Evolutionary conservation across 2,329 filamentous ascomycete species (phyloP), one percentile per base, ranked within the genome.

Genomic region (Aspergillus sojae): DNA sequence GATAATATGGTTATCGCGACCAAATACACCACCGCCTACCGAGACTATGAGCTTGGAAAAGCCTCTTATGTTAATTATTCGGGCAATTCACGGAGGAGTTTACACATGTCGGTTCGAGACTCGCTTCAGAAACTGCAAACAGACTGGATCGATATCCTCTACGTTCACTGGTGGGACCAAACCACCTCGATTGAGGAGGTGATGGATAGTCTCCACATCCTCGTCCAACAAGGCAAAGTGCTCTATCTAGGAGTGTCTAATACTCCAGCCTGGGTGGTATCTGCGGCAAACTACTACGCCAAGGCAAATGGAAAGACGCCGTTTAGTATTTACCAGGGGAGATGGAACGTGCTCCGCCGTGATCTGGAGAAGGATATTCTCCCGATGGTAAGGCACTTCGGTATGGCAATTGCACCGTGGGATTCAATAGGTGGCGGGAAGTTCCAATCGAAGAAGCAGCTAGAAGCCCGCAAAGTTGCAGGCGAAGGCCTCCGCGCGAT

Each of bases 1-100:
- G 89, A 91, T 66, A 81, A 90, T 72, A 85, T 92, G 75, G 88
- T 92, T 16, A 80, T 92, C 59, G 88, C 89, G 1, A 91, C 89
- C 61, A 92, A 92, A 73, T 91, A 83, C 74, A 87, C 86, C 4
- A 58, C 55, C 9, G 46, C 58, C n/a, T 62, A 62, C 1, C 88
- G 85, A 26, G 12, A 23, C 11, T 61, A 91, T 66, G 81, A 90
- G 71, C 85, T 92, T 76, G 60, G 60, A 48, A 62, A 62, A 12
- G 60, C 66, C 75, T 36, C 14, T 16, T 36, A 36, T 36, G 34
- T 36, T 53, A 85, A 85, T 71, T 77, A 72, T 67, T 63, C 64
- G 9, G 84, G 84, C 9, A 86, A 85, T 69, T 71, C 76, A 62
- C 75, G 73, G 12, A 76, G 77, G 54, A 79, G 73, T 60, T 62